Percentiles rank a stretch among this genome's conserved stretches.
phyloP scores from a whole-genome alignment of 2,329 filamentous ascomycete genomes.

The Alternaria gaisen region DNA sequence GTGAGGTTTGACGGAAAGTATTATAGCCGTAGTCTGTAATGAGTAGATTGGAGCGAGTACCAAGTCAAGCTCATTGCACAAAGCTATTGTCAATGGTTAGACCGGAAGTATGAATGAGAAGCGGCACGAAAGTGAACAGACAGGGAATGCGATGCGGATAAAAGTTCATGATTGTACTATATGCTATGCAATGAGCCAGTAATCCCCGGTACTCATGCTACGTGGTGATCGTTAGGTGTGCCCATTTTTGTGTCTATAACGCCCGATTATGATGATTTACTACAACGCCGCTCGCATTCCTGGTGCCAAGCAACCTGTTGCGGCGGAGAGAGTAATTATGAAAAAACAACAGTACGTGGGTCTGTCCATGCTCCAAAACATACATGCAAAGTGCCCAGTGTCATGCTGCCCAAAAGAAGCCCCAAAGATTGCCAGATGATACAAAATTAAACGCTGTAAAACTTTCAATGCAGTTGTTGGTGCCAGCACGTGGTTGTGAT shows the following conservation, averaged over 20 bases:
- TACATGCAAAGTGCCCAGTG: slow-evolving; percentile 21
- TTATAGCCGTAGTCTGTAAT: not conserved
- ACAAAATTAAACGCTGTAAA: slow-evolving; percentile 37
- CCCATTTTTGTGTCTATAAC: slow-evolving; percentile 20
- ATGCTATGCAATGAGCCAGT: slow-evolving; percentile 12
- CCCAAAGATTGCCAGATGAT: slow-evolving; percentile 27
- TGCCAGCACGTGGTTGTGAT: slow-evolving; percentile 26
- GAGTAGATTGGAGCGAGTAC: not conserved
- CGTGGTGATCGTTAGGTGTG: slow-evolving; percentile 15
- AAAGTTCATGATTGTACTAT: slow-evolving; percentile 13
- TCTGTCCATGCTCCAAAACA: slow-evolving; percentile 13
- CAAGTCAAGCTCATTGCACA: not conserved
- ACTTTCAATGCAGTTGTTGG: slow-evolving; percentile 34
- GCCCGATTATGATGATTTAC: slow-evolving; percentile 18
- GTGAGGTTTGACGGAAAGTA: not conserved
- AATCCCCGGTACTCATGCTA: slow-evolving; percentile 5
- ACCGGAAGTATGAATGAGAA: not conserved
- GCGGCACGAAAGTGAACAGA: not conserved
- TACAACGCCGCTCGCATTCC: slow-evolving; percentile 14
- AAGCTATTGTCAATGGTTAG: not conserved
- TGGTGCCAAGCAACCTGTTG: slow-evolving; percentile 16
- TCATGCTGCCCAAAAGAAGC: slow-evolving; percentile 18
- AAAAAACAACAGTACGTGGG: slow-evolving; percentile 9
- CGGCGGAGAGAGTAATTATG: slow-evolving; percentile 6
- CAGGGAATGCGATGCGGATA: not conserved